Base-by-base conservation (phyloP, 345 rosid genomes). In the Hirschfeldia incana region DNA sequence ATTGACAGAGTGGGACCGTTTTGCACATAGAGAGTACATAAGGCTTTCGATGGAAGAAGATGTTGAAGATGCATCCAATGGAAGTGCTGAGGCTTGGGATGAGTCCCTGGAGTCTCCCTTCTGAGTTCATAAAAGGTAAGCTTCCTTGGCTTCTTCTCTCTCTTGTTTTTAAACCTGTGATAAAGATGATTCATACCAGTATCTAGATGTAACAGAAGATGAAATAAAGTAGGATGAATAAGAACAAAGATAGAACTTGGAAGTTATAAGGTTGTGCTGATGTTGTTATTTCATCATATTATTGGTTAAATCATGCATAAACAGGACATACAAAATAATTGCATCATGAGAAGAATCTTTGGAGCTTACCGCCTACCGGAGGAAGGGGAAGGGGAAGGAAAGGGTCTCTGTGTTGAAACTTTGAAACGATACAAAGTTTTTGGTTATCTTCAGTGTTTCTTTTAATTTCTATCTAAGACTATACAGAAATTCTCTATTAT, bases 11-110 rank as follows among this genome's bases (percentile, higher is more conserved):
- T 94, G 98, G 98, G 98, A 94, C 77, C 91, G 98, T 7, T 94
- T 94, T 85, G 97, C 98, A 1, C 98, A 94, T 84, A 86, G 98
- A 85, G 98, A 94, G 84, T 94, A 94, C 74, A 91, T 94, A 12
- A 87, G 97, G 81, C 97, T 94, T 34, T 94, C 98, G 8, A 89
- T 94, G 97, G 98, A 94, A 86, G 98, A 94, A 85, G 98, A 94
- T 77, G 98, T 92, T 3, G 98, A 94, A 83, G 98, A 91, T 83
- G 97, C 92, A 65, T 94, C 98, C 17, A 92, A 94, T 85, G 98
- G 98, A 78, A 94, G 97, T 86, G 97, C 92, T 51, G 98, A 94
- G 72, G 97, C 89, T 39, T 94, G 98, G 98, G 98, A 94, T 83
- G 98, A 94, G 84, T 91, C 97, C 37, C 90, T 94, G 33, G 98